These are phyloP conservation scores for Pulveroboletus frians DNA, from an alignment of 768 basidiomycete genomes.

Conservation along the genomic window DNA sequence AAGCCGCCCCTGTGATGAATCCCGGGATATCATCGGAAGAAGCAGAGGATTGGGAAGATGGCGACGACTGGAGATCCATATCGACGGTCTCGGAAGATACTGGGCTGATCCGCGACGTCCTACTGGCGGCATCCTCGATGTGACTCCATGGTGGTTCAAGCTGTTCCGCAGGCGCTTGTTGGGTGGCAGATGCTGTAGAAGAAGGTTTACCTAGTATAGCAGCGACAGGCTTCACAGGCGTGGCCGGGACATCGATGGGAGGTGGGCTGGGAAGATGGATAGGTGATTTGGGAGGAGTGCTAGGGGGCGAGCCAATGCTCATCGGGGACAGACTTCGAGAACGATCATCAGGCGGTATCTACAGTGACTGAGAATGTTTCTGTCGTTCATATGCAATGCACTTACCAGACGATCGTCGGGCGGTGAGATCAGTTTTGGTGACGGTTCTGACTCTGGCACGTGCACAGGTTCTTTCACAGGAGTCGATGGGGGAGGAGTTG, in stretches of 20 bases:
- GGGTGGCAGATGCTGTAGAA: slow-evolving; percentile 12
- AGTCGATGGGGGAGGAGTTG: slow-evolving; percentile 7
- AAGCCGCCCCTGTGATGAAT: slow-evolving; percentile 29
- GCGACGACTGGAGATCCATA: slow-evolving; percentile 33
- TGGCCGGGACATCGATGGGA: slow-evolving; percentile 1
- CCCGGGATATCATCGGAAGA: slow-evolving; percentile 30
- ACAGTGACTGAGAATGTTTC: slow-evolving; percentile 23
- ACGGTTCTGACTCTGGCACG: background rate
- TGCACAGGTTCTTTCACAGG: slow-evolving; percentile 10
- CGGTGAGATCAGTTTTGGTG: slow-evolving; percentile 13
- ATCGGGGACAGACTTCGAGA: slow-evolving; percentile 55
- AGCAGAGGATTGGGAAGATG: slow-evolving; percentile 22
- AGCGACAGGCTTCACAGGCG: slow-evolving; percentile 4
- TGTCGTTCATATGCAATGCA: slow-evolving; percentile 1
- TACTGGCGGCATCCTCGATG: slow-evolving; percentile 26
- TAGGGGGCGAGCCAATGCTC: slow-evolving; percentile 51
- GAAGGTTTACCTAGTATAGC: slow-evolving; percentile 6
- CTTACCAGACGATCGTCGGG: slow-evolving; percentile 22
- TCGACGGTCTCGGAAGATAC: slow-evolving; percentile 32
- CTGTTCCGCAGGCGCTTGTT: slow-evolving; percentile 18
- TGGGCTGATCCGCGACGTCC: slow-evolving; percentile 27
- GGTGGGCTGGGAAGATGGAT: slow-evolving; percentile 1
- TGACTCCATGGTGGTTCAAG: slow-evolving; percentile 12
- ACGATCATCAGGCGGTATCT: slow-evolving; percentile 27
- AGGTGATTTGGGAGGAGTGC: slow-evolving; percentile 32